A percentile compares a stretch with the other conserved stretches of the same genome.
Conservation (phyloP, 371 early-diverging fungal genomes). For the Umbelopsis sp. region DNA sequence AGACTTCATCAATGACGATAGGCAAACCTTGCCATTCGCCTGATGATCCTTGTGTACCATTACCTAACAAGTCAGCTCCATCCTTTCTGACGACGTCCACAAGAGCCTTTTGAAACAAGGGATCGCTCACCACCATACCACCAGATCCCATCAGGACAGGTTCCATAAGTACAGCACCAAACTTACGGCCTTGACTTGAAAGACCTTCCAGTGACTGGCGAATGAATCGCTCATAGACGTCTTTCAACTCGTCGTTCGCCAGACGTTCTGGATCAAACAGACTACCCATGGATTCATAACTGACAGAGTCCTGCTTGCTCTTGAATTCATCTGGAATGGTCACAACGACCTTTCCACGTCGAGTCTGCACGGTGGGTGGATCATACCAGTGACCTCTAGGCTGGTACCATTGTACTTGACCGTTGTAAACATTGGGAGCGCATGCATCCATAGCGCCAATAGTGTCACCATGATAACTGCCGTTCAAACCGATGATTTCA, state of each 20-base stretch:
- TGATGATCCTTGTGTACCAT: conserved; percentile 25
- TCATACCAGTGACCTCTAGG: conserved; percentile 78
- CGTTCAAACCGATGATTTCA: conserved; percentile 72
- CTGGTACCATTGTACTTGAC: conserved; percentile 77
- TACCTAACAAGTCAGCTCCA: conserved; percentile 44
- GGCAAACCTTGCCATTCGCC: conserved; percentile 64
- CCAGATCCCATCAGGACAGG: conserved; percentile 84
- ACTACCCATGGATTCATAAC: conserved; percentile 35
- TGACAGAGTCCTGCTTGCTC: conserved; percentile 19
- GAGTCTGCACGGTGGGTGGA: conserved; percentile 71
- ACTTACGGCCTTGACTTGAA: conserved; percentile 51
- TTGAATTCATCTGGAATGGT: conserved; percentile 39
- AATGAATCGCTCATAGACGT: conserved; percentile 56
- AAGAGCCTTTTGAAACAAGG: conserved; percentile 74
- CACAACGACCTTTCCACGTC: conserved; percentile 60
- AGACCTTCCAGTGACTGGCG: conserved; percentile 44
- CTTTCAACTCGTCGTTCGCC: conserved; percentile 34
- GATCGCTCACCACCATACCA: conserved; percentile 86
- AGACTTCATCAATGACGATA: conserved; percentile 85
- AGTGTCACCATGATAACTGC: conserved; percentile 87
- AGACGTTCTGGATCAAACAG: conserved; percentile 42
- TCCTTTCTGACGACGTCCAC: conserved; percentile 62
- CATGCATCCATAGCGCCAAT: conserved; percentile 87
- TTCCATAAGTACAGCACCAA: conserved; percentile 81
- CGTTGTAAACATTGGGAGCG: conserved; percentile 76